A percentile compares a stretch with the other conserved stretches of the same genome.
Evolutionary conservation across 129 eudicot genomes (phyloP).

Genomic region (Cynara cardunculus): DNA sequence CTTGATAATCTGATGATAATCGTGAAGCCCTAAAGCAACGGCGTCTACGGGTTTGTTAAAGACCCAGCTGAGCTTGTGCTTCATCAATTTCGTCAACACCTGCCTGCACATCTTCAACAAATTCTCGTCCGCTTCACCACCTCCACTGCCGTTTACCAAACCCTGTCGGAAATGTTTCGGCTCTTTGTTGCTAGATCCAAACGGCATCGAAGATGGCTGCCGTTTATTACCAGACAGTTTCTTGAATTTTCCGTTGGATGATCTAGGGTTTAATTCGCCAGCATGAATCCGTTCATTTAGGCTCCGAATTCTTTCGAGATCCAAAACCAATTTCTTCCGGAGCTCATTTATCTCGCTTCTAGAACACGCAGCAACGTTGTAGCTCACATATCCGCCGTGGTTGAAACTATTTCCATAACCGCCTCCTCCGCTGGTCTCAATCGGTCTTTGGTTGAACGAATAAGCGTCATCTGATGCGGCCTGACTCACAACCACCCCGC

Average conservation of each 20-base stretch:
- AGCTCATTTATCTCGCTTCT: conserved; percentile 53
- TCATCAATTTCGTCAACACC: conserved; percentile 59
- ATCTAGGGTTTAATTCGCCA: conserved; percentile 43
- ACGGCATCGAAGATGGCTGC: conserved; percentile 25
- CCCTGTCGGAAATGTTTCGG: conserved; percentile 18
- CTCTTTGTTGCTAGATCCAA: conserved; percentile 35
- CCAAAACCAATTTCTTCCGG: conserved; percentile 50
- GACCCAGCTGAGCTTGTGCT: conserved; percentile 51
- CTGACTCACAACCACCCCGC: conserved; percentile 33
- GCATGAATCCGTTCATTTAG: conserved; percentile 68
- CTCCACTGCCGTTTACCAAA: not conserved
- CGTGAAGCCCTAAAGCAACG: conserved; percentile 68
- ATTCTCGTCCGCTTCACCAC: conserved; percentile 25
- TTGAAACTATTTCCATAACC: conserved; percentile 30
- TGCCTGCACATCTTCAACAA: conserved; percentile 63
- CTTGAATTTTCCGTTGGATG: conserved; percentile 39
- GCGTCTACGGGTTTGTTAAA: conserved; percentile 80
- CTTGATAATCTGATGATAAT: conserved; percentile 73
- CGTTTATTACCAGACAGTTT: conserved; percentile 52
- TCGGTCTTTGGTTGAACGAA: conserved; percentile 56
- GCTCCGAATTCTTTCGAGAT: conserved; percentile 61
- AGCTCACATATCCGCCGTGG: conserved; percentile 39
- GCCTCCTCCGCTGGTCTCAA: conserved; percentile 1
- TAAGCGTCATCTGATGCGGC: conserved; percentile 75
- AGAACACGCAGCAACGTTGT: conserved; percentile 47